Percentiles rank a stretch among this genome's conserved stretches.
phyloP scores from a whole-genome alignment of 805 yeast genomes.

The Lipomyces chichibuensis region DNA sequence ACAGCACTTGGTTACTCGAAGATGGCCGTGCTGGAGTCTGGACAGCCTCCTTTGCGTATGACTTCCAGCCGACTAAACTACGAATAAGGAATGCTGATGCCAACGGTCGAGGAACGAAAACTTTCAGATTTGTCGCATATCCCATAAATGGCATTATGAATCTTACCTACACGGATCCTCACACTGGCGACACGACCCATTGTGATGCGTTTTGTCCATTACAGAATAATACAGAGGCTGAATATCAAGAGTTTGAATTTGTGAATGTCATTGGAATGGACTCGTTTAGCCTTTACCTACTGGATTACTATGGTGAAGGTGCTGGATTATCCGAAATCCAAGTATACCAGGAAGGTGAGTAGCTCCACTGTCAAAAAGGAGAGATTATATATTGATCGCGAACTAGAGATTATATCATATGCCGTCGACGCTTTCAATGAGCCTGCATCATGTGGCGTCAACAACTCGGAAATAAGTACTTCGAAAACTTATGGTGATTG shows the following conservation, averaged over 20 bases:
- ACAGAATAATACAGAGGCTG: constrained; percentile 44
- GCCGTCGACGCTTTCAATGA: constrained; percentile 76
- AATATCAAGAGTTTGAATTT: constrained; percentile 82
- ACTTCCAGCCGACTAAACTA: constrained; percentile 67
- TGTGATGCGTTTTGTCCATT: constrained; percentile 95
- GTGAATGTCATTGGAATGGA: constrained; percentile 66
- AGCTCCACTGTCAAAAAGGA: background rate
- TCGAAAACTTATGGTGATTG: constrained; percentile 41
- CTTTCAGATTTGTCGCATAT: constrained; percentile 71
- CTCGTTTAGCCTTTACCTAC: constrained; percentile 63
- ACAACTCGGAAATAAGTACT: constrained; percentile 43
- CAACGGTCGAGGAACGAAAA: constrained; percentile 52
- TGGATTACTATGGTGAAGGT: constrained; percentile 67
- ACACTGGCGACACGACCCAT: constrained; percentile 54
- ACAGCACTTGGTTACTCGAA: constrained; percentile 56
- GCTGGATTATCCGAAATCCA: constrained; percentile 77
- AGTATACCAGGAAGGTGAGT: constrained; percentile 59
- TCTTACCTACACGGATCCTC: constrained; percentile 78
- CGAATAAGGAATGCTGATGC: constrained; percentile 62
- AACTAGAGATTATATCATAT: constrained; percentile 54
- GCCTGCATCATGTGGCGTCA: constrained; percentile 56
- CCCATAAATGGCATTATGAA: constrained; percentile 93
- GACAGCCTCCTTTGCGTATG: constrained; percentile 60
- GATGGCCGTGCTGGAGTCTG: constrained; percentile 63
- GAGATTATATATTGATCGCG: background rate